Percentiles rank a stretch among this genome's conserved stretches.
Evolutionary conservation across 139 green algal genomes (phyloP).

Genomic region (Chlamydomonas schloesseri): DNA sequence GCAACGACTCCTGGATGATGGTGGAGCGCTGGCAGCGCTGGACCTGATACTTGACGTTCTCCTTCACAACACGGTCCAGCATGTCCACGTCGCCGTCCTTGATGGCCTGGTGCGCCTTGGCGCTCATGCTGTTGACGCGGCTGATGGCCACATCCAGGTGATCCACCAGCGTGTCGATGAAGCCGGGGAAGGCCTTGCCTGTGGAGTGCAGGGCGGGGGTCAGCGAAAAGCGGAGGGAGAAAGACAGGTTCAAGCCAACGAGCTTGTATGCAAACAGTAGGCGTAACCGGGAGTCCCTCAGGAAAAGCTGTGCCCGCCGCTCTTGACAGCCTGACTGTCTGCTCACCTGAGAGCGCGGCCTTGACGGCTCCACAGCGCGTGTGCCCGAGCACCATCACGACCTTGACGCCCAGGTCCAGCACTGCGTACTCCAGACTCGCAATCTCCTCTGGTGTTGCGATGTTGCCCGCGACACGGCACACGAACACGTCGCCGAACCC

Average conservation of each 20-base stretch:
- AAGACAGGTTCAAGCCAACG: too few species aligned
- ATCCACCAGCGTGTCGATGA: constrained; percentile 55
- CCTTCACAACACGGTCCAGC: constrained; percentile 41
- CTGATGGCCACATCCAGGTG: constrained; percentile 52
- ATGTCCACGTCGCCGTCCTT: background rate
- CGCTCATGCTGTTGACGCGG: constrained; percentile 5
- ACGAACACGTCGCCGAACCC: constrained; percentile 58
- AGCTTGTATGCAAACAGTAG: too few species aligned
- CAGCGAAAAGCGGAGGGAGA: too few species aligned
- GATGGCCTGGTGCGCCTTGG: background rate
- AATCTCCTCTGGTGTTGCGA: constrained; percentile 47
- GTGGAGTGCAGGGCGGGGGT: background rate
- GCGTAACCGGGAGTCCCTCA: too few species aligned
- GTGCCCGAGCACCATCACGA: constrained; percentile 51
- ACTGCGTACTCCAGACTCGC: constrained; percentile 53
- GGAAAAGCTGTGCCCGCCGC: too few species aligned
- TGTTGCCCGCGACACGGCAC: constrained; percentile 55
- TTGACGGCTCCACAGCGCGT: constrained; percentile 50
- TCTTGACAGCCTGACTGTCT: background rate
- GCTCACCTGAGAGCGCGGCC: constrained; percentile 38
- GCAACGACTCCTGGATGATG: constrained; percentile 48
- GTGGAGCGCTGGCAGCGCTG: constrained; percentile 47
- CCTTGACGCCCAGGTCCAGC: constrained; percentile 43
- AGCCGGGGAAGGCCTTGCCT: constrained; percentile 58
- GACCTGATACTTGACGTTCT: constrained; percentile 56